These are phyloP conservation scores for Xylariaceae sp. DNA, from an alignment of 2,329 filamentous ascomycete genomes.

Conservation along the genomic window DNA sequence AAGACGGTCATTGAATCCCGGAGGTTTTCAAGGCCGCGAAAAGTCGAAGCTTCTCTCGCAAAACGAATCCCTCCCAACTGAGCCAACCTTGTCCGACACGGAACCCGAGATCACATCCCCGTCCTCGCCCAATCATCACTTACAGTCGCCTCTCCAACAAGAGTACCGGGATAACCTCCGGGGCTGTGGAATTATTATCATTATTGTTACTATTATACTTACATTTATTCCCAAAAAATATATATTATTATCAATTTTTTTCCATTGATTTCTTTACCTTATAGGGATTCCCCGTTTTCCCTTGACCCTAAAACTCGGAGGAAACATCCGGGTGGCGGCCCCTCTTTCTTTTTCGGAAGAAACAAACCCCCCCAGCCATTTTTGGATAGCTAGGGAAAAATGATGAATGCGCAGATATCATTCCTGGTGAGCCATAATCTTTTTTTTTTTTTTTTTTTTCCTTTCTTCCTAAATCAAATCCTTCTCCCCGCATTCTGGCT, in stretches of 20 bases:
- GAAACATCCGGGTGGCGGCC: slow-evolving; percentile 5
- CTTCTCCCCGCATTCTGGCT: no score
- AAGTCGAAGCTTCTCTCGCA: no score
- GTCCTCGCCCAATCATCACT: slow-evolving; percentile 23
- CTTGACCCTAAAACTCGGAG: slow-evolving; percentile 23
- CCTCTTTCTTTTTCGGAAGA: slow-evolving; percentile 1
- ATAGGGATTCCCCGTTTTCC: slow-evolving; percentile 17
- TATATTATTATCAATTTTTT: background rate
- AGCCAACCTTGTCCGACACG: background rate
- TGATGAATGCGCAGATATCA: slow-evolving; percentile 34
- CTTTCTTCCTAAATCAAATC: background rate
- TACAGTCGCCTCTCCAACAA: slow-evolving; percentile 9
- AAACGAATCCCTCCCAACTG: no score
- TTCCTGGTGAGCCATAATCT: slow-evolving; percentile 29
- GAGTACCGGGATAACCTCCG: slow-evolving; percentile 12
- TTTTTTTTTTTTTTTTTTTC: background rate
- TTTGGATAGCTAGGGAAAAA: slow-evolving; percentile 6
- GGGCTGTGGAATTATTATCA: slow-evolving; percentile 15
- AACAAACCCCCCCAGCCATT: no score
- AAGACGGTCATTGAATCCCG: no score
- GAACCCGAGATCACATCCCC: slow-evolving; percentile 5
- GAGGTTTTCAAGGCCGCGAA: no score
- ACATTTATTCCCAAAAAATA: no score
- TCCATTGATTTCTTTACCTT: slow-evolving; percentile 7
- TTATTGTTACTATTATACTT: no score